Evolutionary conservation across 1,284 basidiomycete species (phyloP).

Genomic region (Rhodotorula sp.): DNA sequence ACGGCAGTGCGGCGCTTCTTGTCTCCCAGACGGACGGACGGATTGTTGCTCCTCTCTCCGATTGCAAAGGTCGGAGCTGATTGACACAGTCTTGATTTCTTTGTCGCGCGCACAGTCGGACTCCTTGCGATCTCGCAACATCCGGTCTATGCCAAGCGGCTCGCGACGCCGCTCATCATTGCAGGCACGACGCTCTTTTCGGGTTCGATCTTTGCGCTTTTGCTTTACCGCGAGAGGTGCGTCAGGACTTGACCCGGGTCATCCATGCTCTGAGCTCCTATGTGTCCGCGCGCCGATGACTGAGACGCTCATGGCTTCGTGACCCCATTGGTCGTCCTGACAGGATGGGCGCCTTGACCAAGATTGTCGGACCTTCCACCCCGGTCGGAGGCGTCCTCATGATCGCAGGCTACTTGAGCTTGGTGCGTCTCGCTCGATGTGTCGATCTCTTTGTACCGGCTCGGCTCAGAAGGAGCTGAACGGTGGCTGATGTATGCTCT

Average conservation of each 20-base stretch:
- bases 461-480: no score
- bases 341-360: constrained; percentile 30
- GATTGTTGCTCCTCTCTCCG: not conserved
- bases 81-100: no score
- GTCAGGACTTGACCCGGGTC: not conserved
- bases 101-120: constrained; percentile 8
- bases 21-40: not conserved
- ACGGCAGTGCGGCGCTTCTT: constrained; percentile 23
- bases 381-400: constrained; percentile 36
- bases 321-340: fast-evolving
- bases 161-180: constrained; percentile 29
- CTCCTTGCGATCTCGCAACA: constrained; percentile 39
- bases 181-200: constrained; percentile 34
- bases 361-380: constrained; percentile 32
- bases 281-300: not conserved
- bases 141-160: constrained; percentile 27
- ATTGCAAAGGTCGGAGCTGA: no score
- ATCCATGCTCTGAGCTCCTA: no score
- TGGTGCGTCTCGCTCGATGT: constrained; percentile 5
- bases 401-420: constrained; percentile 33
- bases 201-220: constrained; percentile 35
- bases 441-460: no score
- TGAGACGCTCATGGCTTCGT: not conserved
- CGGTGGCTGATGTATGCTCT: no score
- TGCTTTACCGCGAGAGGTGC: constrained; percentile 28